phyloP scores from a whole-genome alignment of 129 eudicot genomes.

The Silybum marianum region DNA sequence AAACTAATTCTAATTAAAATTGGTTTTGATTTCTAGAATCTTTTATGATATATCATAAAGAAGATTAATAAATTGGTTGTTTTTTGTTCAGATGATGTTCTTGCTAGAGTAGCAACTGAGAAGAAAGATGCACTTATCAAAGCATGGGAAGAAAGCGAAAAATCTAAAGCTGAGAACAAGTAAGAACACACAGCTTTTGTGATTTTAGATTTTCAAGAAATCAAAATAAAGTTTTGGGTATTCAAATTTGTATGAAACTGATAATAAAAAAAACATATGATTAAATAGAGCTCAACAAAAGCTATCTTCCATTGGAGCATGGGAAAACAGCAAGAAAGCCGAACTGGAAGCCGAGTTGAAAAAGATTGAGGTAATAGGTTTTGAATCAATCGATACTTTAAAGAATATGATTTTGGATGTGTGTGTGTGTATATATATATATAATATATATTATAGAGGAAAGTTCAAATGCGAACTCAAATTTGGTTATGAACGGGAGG shows the following conservation, averaged over 20 bases:
- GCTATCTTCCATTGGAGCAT: slow-evolving; percentile 56
- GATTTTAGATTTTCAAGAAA: not conserved
- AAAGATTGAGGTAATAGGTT: slow-evolving; percentile 62
- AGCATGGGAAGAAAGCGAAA: slow-evolving; percentile 99
- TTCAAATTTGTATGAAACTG: slow-evolving; percentile 14
- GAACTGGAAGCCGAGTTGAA: slow-evolving; percentile 72
- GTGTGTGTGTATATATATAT: too few species aligned
- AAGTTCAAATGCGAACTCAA: too few species aligned
- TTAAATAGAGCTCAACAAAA: slow-evolving; percentile 79
- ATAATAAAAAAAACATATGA: not conserved
- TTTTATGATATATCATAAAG: not conserved
- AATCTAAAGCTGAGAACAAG: slow-evolving; percentile 91
- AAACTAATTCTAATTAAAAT: not conserved
- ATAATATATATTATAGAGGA: too few species aligned
- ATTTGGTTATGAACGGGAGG: too few species aligned
- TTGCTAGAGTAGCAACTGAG: slow-evolving; percentile 84
- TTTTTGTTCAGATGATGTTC: slow-evolving; percentile 58
- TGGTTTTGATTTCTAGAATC: not conserved
- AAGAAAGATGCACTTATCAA: slow-evolving; percentile 75
- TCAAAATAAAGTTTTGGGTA: not conserved
- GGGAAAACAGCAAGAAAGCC: slow-evolving; percentile 98
- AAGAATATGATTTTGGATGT: not conserved
- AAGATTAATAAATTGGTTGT: not conserved
- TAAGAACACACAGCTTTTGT: slow-evolving; percentile 31
- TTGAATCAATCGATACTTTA: not conserved